Evolutionary conservation across 352 stramenopile genomes (phyloP), one percentile per base, ranked within the genome.

Genomic region (Plasmopara viticola): DNA sequence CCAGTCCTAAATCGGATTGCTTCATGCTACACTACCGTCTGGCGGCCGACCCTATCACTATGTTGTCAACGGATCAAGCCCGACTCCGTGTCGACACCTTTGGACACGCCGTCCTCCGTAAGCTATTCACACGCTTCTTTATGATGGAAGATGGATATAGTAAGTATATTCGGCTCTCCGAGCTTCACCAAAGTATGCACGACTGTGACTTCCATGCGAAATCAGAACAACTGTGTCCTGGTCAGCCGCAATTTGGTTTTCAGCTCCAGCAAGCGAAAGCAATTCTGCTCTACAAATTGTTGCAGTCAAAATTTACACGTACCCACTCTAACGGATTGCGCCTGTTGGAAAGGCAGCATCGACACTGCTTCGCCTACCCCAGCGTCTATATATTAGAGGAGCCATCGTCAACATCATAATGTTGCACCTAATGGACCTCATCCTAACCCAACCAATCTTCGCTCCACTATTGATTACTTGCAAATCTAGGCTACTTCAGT

Each of bases 151-250:
- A 46, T 6, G 41, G 5, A 14, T 6, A 4, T 1, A 12, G 10
- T 9, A 34, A 33, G 18, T 29, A 13, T 14, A 33, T 13, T 4
- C 18, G 10, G 8, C 4, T 30, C 13, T 46, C 41, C 6, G 31
- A 9, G 30, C 13, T 17, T 9, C 14, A 30, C 13, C 41, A 6
- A 5, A 34, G 9, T 9, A 4, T 9, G 6, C n/a, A n/a, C 5
- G 18, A 90, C 91, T 14, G 9, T 14, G 13, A 33, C 18, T 46
- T 13, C 31, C 30, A 34, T 4, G 9, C n/a, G 17, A 4, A 9
- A 46, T n/a, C 18, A 33, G 17, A 80, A 76, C 90, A 85, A 89
- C 30, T 34, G 30, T 34, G 30, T 34, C 30, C 30, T 5, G 30
- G 9, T 9, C 30, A 34, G 12, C 9, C 60, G 13, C 41, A 46